Base-by-base conservation (phyloP, 108 stramenopile species). In the Cyclotella cryptica region DNA sequence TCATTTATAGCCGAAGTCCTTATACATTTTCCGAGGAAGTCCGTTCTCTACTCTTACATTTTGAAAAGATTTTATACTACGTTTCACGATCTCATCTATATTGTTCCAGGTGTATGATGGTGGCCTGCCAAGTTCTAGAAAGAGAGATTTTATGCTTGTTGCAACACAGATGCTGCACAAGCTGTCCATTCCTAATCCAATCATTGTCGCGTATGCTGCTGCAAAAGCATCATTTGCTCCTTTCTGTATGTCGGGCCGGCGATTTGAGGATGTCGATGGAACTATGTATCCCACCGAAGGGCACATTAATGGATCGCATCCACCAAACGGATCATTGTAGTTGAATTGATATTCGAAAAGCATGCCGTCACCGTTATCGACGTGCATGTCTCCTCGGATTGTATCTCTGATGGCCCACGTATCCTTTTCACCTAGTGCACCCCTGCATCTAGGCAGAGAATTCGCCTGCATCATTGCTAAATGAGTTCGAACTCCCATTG, bases 401-500 rank as follows among this genome's bases (percentile, higher is more conserved):
- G 10, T 24, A 59, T 58, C 78, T 52, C n/a, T 40, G 10, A 79
- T 74, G 39, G 78, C 78, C 61, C 61, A 79, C 17, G 35, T 66
- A 28, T 79, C 78, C 3, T 70, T 70, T 35, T 65, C 28, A 30
- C 65, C 78, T 12, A 74, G 45, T 8, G 66, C 62, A 14, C 78
- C 78, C 54, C 73, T 66, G 14, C 72, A 66, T 43, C 64, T 72
- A 3, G 78, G 78, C 0, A 79, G 27, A 22, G 63, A 66, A 51
- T 79, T 79, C 29, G 78, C 63, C 55, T 79, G 78, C 0, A 79
- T 43, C 78, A 79, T 79, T 42, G 78, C 78, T 54, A 79, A 58
- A 67, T 79, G 78, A 24, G 78, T 66, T 35, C 49, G 26, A 24
- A 74, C 39, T 35, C 66, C 78, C 78, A 79, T 79, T 0, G 69